Base-by-base conservation (phyloP, 2,329 filamentous ascomycete species). In the Stachybotrys elegans region DNA sequence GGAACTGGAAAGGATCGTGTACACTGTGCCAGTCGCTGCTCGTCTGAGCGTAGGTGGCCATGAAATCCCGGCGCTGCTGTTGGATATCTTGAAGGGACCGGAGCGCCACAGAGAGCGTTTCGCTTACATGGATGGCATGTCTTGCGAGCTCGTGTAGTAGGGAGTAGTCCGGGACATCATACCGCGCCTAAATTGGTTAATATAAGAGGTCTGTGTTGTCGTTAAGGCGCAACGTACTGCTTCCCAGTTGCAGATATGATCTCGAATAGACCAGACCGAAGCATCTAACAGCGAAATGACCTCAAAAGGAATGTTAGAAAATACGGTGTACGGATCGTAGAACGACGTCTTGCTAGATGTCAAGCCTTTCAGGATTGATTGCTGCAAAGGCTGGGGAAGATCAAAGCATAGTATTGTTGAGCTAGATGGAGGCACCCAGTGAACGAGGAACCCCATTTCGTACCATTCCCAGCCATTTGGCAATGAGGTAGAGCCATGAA, bases 391-490 rank as follows among this genome's bases (percentile, higher is more conserved):
- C 13, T 11, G 22, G 35, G 40, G 40, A 20, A 43, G 17, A 16
- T 29, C 35, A 17, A 39, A 40, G 35, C 40, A 46, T 22, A 43
- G 12, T 13, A 46, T n/a, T 13, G 40, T 39, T 5, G 44, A 39
- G 20, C 40, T 7, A 16, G 22, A 22, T 2, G 32, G 23, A 7
- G 44, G 7, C 7, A 7, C 25, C 44, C 34, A 46, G 17, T 31
- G 40, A 31, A n/a, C n/a, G n/a, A 43, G 35, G 35, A 46, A 34
- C 11, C 29, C 27, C 40, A 46, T 43, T 35, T 46, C 40, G 23
- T 46, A 43, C 44, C 40, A 46, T 27, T 43, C 25, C 40, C 40
- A 46, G n/a, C 44, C 40, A 25, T 43, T n/a, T n/a, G 20, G 32
- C 4, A 25, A 16, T 16, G 44, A 37, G 8, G 13, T 12, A 6